Evolutionary conservation across 2,329 filamentous ascomycete species (phyloP).

Genomic region (Taxawa tesnikishii): DNA sequence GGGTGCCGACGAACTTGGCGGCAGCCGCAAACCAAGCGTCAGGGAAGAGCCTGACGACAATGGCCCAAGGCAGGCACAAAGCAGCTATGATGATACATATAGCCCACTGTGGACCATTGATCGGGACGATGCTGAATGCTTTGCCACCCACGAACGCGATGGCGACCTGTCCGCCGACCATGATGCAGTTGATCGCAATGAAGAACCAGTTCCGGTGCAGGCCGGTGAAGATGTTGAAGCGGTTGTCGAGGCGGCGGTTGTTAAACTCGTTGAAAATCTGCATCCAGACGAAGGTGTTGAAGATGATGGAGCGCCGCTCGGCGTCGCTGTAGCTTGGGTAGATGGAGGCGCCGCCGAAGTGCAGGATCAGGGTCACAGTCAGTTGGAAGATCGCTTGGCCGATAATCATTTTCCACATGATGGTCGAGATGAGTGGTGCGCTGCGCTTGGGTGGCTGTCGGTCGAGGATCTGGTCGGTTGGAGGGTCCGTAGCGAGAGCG

Average conservation of each 20-base stretch:
- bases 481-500: slow-evolving; percentile 15
- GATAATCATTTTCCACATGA: slow-evolving; percentile 56
- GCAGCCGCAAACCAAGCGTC: slow-evolving; percentile 22
- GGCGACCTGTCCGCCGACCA: slow-evolving; percentile 44
- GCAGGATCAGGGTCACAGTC: slow-evolving; percentile 43
- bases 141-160: slow-evolving; percentile 46
- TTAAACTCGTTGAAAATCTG: slow-evolving; percentile 62
- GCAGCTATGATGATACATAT: slow-evolving; percentile 38
- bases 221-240: slow-evolving; percentile 49
- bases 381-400: slow-evolving; percentile 51
- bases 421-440: slow-evolving; percentile 12
- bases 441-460: slow-evolving; percentile 11
- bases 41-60: slow-evolving; percentile 38
- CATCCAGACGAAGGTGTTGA: slow-evolving; percentile 62
- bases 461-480: slow-evolving; percentile 12
- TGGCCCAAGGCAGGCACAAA: slow-evolving; percentile 38
- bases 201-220: slow-evolving; percentile 46
- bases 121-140: slow-evolving; percentile 39
- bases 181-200: slow-evolving; percentile 43
- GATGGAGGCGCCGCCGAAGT: slow-evolving; percentile 44
- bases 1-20: slow-evolving; percentile 15
- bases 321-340: slow-evolving; percentile 40
- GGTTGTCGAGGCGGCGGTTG: slow-evolving; percentile 50
- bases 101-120: slow-evolving; percentile 42
- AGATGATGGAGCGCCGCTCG: slow-evolving; percentile 48